These are phyloP conservation scores for Helicostylum pulchrum DNA, from an alignment of 192 early-diverging fungal species.

Conservation along the genomic window DNA sequence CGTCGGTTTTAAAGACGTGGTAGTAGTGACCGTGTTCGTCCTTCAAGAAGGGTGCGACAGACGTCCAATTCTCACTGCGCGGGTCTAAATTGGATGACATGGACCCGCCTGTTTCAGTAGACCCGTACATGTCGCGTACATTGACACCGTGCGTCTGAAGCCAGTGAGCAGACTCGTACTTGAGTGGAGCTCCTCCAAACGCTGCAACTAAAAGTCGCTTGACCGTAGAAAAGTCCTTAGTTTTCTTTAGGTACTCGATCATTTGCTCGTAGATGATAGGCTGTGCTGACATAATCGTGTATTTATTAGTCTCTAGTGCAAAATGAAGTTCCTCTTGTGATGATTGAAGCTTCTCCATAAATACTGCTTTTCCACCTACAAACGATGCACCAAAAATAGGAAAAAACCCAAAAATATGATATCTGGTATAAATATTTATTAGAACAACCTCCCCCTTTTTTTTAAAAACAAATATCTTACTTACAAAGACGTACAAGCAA, in stretches of 20 bases:
- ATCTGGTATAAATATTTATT: constrained; percentile 3
- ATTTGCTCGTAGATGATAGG: neutral
- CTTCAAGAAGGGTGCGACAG: too few relatives aligned
- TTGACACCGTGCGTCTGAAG: neutral
- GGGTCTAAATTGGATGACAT: too few relatives aligned
- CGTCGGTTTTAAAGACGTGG: neutral
- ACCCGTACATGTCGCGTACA: neutral
- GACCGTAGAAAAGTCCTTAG: constrained; percentile 1
- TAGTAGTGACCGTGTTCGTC: too few relatives aligned
- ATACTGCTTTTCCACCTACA: constrained; percentile 1
- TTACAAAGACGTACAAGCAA: neutral
- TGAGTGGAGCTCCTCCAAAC: constrained; percentile 1
- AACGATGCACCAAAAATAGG: neutral
- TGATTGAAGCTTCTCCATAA: neutral
- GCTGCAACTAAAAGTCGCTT: neutral
- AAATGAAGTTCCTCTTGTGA: constrained; percentile 3
- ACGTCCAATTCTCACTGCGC: too few relatives aligned
- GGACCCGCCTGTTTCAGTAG: neutral
- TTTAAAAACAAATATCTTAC: neutral
- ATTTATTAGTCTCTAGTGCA: constrained; percentile 8
- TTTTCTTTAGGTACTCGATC: neutral
- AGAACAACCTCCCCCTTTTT: too few relatives aligned
- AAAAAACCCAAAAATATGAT: neutral
- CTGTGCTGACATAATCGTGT: neutral
- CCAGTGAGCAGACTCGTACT: neutral